Percentiles rank a stretch among this genome's conserved stretches.
These are phyloP conservation scores for Plasmodium coatneyi DNA, from an alignment of 169 alveolate genomes.

Conservation along the genomic window DNA sequence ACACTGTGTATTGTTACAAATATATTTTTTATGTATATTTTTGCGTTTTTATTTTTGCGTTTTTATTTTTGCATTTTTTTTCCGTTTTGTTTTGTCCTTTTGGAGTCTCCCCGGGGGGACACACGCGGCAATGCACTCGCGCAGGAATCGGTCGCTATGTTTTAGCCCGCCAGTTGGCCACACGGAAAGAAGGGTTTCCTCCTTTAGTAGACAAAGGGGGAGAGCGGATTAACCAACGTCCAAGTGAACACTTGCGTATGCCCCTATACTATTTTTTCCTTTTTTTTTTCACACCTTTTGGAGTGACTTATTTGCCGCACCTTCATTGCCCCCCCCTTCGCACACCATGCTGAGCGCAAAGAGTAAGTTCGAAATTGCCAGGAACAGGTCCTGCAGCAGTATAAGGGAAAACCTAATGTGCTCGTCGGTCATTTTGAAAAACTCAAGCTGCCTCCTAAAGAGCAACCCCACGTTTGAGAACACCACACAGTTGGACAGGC, in stretches of 20 bases:
- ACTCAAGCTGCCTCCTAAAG: background rate
- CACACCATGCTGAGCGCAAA: conserved; percentile 33
- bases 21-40: too few species aligned
- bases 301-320: background rate
- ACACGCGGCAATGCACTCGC: background rate
- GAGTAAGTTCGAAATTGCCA: conserved; percentile 47
- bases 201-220: background rate
- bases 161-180: background rate
- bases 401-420: conserved; percentile 39
- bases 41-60: too few species aligned
- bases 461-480: background rate
- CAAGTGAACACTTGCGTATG: background rate
- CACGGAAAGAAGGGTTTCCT: background rate
- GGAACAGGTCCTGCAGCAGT: conserved; percentile 33
- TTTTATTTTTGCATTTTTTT: too few species aligned
- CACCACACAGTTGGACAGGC: background rate
- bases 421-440: conserved; percentile 39
- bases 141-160: background rate
- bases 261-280: background rate
- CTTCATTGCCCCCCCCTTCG: background rate
- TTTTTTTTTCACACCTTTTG: background rate
- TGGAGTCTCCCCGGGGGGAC: background rate
- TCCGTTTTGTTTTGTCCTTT: background rate
- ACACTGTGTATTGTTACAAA: background rate
- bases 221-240: background rate